Percentiles rank a stretch among this genome's conserved stretches.
Evolutionary conservation across 495 filamentous ascomycete species (phyloP).

Genomic region (Neurospora tetraspora): DNA sequence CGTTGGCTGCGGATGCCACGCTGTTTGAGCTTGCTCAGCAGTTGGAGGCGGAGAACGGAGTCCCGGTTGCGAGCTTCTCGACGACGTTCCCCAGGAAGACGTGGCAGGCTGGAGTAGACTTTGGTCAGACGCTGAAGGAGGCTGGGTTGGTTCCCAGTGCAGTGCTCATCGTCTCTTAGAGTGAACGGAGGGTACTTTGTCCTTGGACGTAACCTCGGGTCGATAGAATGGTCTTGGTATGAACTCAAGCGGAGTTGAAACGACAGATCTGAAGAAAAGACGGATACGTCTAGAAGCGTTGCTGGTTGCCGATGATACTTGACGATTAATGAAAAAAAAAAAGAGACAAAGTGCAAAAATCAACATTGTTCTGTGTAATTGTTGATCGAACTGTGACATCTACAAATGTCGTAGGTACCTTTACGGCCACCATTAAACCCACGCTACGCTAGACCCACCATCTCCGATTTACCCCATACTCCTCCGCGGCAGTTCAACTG

Average conservation of each 20-base stretch:
- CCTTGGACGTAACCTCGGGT: neutral
- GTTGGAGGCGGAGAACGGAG: slow-evolving; percentile 49
- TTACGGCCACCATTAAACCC: neutral
- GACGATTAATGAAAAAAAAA: neutral
- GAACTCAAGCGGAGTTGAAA: neutral
- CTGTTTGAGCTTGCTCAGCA: slow-evolving; percentile 84
- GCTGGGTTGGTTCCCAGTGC: slow-evolving; percentile 83
- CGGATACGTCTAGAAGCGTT: neutral
- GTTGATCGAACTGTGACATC: neutral
- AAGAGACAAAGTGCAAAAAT: neutral
- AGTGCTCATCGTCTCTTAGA: slow-evolving; percentile 63
- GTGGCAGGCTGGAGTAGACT: slow-evolving; percentile 64
- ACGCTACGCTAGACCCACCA: neutral
- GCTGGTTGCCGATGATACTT: neutral
- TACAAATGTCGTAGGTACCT: neutral
- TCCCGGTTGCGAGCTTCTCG: slow-evolving; percentile 59
- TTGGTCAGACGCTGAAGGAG: slow-evolving; percentile 85
- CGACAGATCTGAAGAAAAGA: neutral
- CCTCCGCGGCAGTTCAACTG: neutral
- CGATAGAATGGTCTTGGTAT: neutral
- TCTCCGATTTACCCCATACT: neutral
- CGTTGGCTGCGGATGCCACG: slow-evolving; percentile 73
- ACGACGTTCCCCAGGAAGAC: slow-evolving; percentile 83
- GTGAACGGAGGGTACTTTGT: neutral
- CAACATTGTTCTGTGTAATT: neutral